Base-by-base conservation (phyloP, 768 basidiomycete genomes). In the Suillus plorans region DNA sequence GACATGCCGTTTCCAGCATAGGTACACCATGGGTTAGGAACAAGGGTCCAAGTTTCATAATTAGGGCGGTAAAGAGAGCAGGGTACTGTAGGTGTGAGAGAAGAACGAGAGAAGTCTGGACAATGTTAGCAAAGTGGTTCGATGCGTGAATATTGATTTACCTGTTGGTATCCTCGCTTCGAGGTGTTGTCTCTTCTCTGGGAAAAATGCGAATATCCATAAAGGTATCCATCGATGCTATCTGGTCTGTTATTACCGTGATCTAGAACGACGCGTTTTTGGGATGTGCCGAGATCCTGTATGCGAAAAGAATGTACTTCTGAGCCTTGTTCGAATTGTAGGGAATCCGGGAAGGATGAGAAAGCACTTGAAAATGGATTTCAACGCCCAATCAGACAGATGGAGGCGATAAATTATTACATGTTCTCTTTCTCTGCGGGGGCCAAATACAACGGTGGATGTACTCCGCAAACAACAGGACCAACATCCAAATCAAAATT, bases 401-500 rank as follows among this genome's bases (percentile, higher is more conserved):
- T 25, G n/a, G 9, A 22, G 64, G 47, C 14, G 56, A 67, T 62
- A 25, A 12, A 10, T n/a, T 79, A 89, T 69, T 62, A 96, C 95
- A 97, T 88, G 70, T 95, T 97, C 75, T 94, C 90, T 41, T 81
- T 83, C 72, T 95, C 92, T 0, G 84, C 78, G 45, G 86, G 84
- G 6, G 85, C 82, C 47, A 96, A 76, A 16, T 81, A 73, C n/a
- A 89, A 73, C 0, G 88, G 83, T 3, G 92, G 91, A 67, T 89
- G 89, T 49, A 92, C 74, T 16, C 86, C 84, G 61, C 86, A 84
- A 28, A 97, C 80, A 6, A 90, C 86, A 10, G 95, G 95, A 4
- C 95, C 95, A 57, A 89, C 79, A 68, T 97, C 95, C 55, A 95
- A 75, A 77, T 97, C 95, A 71, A 97, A 97, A 68, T 95, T 88